Conservation (phyloP, 73 alveolate species). For the Tetrahymena borealis region DNA sequence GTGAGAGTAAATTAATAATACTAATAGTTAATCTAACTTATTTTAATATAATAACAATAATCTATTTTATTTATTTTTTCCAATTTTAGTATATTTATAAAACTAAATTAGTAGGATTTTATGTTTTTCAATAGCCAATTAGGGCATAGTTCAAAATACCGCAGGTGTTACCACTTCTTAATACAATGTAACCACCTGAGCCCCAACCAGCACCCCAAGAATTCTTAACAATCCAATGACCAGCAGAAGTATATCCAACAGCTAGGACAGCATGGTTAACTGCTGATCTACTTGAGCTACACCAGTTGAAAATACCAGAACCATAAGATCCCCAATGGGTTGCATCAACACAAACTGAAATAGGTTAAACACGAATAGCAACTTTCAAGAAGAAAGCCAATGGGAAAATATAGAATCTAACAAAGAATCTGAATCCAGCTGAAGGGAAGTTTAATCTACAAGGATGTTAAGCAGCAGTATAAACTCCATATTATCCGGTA, state of each 20-base stretch:
- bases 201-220: conserved; percentile 55
- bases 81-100: too few species aligned
- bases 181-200: conserved; percentile 17
- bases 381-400: background rate
- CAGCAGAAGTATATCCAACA: conserved; percentile 26
- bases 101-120: too few species aligned
- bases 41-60: too few species aligned
- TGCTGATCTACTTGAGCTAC: conserved; percentile 28
- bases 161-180: conserved; percentile 24
- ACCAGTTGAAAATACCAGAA: background rate
- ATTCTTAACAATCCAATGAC: conserved; percentile 35
- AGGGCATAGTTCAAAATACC: conserved; percentile 6
- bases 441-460: conserved; percentile 17
- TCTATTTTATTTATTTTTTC: too few species aligned
- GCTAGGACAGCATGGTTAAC: conserved; percentile 49
- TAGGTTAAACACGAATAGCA: conserved; percentile 23
- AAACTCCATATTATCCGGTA: conserved; percentile 38
- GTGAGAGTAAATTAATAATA: too few species aligned
- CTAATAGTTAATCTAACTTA: too few species aligned
- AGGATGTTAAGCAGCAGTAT: conserved; percentile 6
- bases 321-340: conserved; percentile 29
- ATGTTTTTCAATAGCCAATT: too few species aligned
- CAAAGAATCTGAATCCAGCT: background rate
- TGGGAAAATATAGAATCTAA: too few species aligned
- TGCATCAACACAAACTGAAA: conserved; percentile 52